phyloP scores from a whole-genome alignment of 208 protist genomes.

The Blastocrithidia nonstop region DNA sequence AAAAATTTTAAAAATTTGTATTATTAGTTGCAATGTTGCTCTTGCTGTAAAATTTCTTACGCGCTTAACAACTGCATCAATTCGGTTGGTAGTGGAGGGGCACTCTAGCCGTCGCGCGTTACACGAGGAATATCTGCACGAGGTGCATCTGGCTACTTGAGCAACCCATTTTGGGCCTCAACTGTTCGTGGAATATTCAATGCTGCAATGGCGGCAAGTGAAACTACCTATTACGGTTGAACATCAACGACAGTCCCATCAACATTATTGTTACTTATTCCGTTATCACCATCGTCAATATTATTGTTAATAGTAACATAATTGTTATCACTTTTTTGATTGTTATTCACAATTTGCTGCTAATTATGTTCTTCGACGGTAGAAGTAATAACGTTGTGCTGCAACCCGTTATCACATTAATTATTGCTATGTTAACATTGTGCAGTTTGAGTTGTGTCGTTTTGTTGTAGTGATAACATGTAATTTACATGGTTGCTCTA shows the following conservation, averaged over 20 bases:
- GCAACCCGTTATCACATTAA: too few relatives aligned
- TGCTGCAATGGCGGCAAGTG: conserved; percentile 39
- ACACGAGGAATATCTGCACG: conserved; percentile 24
- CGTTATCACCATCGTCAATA: neutral
- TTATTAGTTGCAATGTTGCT: too few relatives aligned
- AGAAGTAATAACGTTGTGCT: too few relatives aligned
- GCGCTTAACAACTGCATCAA: conserved; percentile 64
- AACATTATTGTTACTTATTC: neutral
- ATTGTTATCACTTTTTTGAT: too few relatives aligned
- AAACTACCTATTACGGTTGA: conserved; percentile 34
- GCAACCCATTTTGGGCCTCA: conserved; percentile 49
- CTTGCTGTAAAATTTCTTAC: conserved; percentile 8
- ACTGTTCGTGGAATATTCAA: conserved; percentile 28
- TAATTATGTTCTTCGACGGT: too few relatives aligned
- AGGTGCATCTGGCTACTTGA: conserved; percentile 64
- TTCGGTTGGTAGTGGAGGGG: conserved; percentile 51
- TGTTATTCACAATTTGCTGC: too few relatives aligned
- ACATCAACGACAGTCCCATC: neutral
- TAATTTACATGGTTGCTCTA: too few relatives aligned
- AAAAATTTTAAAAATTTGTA: too few relatives aligned
- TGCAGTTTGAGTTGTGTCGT: too few relatives aligned
- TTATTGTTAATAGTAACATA: too few relatives aligned
- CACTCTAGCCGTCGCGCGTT: conserved; percentile 42
- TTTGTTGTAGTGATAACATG: too few relatives aligned
- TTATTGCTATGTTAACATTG: too few relatives aligned